Evolutionary conservation across 2,329 filamentous ascomycete genomes (phyloP), one percentile per base, ranked within the genome.

Genomic region (Aspergillus sp.): DNA sequence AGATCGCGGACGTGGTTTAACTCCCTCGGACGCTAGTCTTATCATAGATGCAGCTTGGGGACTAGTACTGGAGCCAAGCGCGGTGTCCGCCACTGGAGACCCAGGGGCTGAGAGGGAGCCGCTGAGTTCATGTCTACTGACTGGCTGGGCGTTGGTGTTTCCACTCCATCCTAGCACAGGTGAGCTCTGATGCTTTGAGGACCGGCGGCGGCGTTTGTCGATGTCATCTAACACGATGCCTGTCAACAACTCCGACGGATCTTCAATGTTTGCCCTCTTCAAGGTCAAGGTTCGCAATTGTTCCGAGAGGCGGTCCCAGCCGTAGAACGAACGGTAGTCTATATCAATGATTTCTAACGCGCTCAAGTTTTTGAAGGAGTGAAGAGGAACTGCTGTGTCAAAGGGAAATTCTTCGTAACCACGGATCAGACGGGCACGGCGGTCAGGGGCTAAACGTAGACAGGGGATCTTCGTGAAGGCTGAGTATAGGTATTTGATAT

Each of bases 361-460:
- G 75, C 93, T 93, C 53, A 98, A 80, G 66, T 98, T 99, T 78
- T 99, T 98, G 84, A 99, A 98, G 8, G 90, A 90, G 73, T 96
- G 89, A n/a, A 99, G 81, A 18, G 95, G 95, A 30, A 99, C 95
- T 18, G 95, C 95, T 22, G 91, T 96, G 75, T 99, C 95, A 74
- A 98, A 97, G 3, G 95, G 95, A 65, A 98, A 99, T 75, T 97
- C 93, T 75, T 99, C 95, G 71, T 95, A 98, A 26, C 93, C 93
- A 64, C 88, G 85, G 65, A 99, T 97, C 60, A 97, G 80, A 53
- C 89, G 88, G 48, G 93, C 93, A 64, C 91, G 90, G 80, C 92
- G 93, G 74, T 99, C 95, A n/a, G 93, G 93, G 26, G 93, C 88
- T 55, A 99, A 81, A 62, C 89, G 87, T 62, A 99, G 80, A 70